Percentiles rank a stretch among this genome's conserved stretches.
Conservation (phyloP, 2,329 filamentous ascomycete genomes). For the Fusarium phyllophilum region DNA sequence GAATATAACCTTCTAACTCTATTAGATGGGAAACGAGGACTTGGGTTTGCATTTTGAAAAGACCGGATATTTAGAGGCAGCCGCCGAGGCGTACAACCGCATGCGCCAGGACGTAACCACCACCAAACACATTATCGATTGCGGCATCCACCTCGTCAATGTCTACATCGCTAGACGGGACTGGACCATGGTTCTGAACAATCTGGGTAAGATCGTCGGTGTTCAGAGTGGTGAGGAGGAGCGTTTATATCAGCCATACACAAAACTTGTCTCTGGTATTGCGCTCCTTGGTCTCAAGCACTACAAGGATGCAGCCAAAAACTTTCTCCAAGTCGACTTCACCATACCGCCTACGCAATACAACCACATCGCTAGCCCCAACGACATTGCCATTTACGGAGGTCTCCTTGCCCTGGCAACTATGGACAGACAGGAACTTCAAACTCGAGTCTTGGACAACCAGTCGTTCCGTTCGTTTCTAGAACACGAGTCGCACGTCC, state of each 20-base stretch:
- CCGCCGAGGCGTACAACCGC: conserved; percentile 80
- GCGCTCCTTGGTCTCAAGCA: conserved; percentile 58
- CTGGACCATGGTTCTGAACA: conserved; percentile 74
- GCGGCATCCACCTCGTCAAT: conserved; percentile 80
- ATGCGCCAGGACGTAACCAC: conserved; percentile 94
- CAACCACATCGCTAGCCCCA: conserved; percentile 79
- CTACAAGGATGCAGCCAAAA: conserved; percentile 72
- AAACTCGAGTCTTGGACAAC: conserved; percentile 81
- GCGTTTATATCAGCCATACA: conserved; percentile 57
- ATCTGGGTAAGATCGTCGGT: conserved; percentile 70
- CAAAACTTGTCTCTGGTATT: conserved; percentile 63
- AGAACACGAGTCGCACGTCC: conserved; percentile 92
- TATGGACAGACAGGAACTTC: conserved; percentile 82
- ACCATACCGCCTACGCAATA: conserved; percentile 62
- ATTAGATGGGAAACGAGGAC: conserved; percentile 93
- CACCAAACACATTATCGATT: conserved; percentile 83
- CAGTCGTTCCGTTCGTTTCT: conserved; percentile 84
- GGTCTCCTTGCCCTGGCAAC: conserved; percentile 90
- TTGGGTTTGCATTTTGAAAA: conserved; percentile 84
- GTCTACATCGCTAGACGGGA: conserved; percentile 80
- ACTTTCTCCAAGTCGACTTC: conserved; percentile 74
- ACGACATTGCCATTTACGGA: conserved; percentile 93
- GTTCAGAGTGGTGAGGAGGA: conserved; percentile 60
- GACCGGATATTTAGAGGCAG: conserved; percentile 77
- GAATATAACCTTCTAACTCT: conserved; percentile 2